Base-by-base conservation (phyloP, 441 rosid genomes). In the Eutrema salsugineum region DNA sequence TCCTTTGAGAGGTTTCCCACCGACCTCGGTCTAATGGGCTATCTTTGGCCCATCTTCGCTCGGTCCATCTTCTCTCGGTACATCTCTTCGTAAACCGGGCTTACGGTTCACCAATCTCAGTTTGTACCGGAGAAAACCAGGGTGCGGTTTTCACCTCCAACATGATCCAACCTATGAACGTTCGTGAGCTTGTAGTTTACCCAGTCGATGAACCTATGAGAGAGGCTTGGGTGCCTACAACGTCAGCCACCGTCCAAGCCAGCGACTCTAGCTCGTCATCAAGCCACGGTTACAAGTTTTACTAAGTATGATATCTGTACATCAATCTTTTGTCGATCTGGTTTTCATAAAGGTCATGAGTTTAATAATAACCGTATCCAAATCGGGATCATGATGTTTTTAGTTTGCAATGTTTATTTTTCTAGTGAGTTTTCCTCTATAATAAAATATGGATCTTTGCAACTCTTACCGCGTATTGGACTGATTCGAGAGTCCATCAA, bases 161-260 rank as follows among this genome's bases (percentile, higher is more conserved):
- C n/a, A n/a, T 77, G 20, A 62, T 77, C 15, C 46, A 59, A 22
- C 80, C 80, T 0, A 72, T 71, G 77, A 77, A 66, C 17, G 15
- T 77, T 1, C 77, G 77, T 33, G 81, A 77, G 61, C 70, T 77
- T 1, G n/a, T 32, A 1, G 43, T 50, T 42, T 76, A 69, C 62
- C 79, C 79, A 6, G 48, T 22, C 6, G 71, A 36, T 56, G 76
- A 58, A 3, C 61, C 72, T 11, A 77, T 77, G 80, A 56, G 66
- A 16, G 76, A 77, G 17, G 1, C 5, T 15, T 75, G 78, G 78
- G 0, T 16, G 8, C 78, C 73, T 43, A 40, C 22, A 38, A 43
- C 39, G 1, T 11, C 63, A 67, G 27, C 42, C 36, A 73, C 61
- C 3, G 30, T 66, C 33, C 51, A 40, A 20, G 54, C 51, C 55